These are phyloP conservation scores for Collybia nuda DNA, from an alignment of 768 basidiomycete genomes.

Conservation along the genomic window DNA sequence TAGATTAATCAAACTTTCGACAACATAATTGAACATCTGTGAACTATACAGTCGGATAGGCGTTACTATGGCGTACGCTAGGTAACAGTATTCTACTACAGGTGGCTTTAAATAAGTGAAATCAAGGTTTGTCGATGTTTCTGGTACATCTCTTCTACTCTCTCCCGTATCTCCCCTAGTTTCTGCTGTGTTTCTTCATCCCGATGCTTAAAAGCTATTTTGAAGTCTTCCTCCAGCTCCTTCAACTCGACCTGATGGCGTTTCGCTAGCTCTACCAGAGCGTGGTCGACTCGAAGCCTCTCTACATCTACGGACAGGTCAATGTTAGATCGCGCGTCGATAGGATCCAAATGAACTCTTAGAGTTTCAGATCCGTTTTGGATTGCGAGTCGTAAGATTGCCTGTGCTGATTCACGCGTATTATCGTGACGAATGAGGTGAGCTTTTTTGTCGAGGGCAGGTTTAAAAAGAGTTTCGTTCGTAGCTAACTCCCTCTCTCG, in stretches of 20 bases:
- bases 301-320: too few species aligned
- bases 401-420: slow-evolving; percentile 36
- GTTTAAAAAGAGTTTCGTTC: slow-evolving; percentile 47
- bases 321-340: too few species aligned
- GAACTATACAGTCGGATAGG: too few species aligned
- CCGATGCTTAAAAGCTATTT: slow-evolving; percentile 38
- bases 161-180: too few species aligned
- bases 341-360: slow-evolving; percentile 52
- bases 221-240: slow-evolving; percentile 44
- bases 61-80: too few species aligned
- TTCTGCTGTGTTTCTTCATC: slow-evolving; percentile 47
- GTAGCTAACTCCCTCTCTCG: slow-evolving; percentile 44
- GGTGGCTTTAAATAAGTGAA: too few species aligned
- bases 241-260: slow-evolving; percentile 47
- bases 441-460: slow-evolving; percentile 48
- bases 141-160: slow-evolving; percentile 38
- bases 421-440: slow-evolving; percentile 39
- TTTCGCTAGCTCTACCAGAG: slow-evolving; percentile 44
- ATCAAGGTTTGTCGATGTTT: too few species aligned
- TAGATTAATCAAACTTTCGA: too few species aligned
- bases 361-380: slow-evolving; percentile 39
- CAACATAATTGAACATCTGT: too few species aligned
- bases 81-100: too few species aligned
- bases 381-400: slow-evolving; percentile 41
- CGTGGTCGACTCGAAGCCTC: slow-evolving; percentile 52